Conservation (phyloP, 768 basidiomycete genomes). For the Suillus brevipes region DNA sequence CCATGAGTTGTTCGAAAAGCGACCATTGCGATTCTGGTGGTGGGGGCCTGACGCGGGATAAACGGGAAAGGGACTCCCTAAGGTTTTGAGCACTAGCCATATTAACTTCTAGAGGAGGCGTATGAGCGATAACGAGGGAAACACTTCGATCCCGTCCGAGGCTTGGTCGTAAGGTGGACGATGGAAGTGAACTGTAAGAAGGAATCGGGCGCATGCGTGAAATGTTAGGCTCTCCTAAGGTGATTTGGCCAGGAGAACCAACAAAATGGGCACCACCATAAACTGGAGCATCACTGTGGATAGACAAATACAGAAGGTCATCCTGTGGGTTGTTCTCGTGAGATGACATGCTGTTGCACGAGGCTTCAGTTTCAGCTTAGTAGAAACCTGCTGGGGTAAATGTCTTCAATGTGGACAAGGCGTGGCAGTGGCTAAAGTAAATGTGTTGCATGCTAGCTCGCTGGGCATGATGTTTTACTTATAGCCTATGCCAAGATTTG, state of each 20-base stretch:
- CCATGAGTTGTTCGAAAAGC: slow-evolving; percentile 70
- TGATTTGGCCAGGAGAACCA: slow-evolving; percentile 29
- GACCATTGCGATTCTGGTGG: slow-evolving; percentile 53
- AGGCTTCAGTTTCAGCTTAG: not conserved
- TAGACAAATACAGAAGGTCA: slow-evolving; percentile 7
- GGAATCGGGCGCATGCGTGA: slow-evolving; percentile 17
- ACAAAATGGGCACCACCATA: slow-evolving; percentile 12
- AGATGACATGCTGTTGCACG: not conserved
- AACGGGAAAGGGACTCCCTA: slow-evolving; percentile 13
- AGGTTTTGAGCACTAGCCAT: slow-evolving; percentile 20
- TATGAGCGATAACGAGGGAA: slow-evolving; percentile 12
- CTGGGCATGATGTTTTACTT: not conserved
- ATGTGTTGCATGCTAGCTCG: not conserved
- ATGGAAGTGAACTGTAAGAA: slow-evolving; percentile 15
- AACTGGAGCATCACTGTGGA: slow-evolving; percentile 13
- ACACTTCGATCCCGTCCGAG: slow-evolving; percentile 12
- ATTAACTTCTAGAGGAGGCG: slow-evolving; percentile 14
- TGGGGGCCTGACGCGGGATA: slow-evolving; percentile 10
- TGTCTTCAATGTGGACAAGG: not conserved
- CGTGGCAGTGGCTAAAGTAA: not conserved
- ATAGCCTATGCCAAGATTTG: not conserved
- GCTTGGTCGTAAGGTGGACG: slow-evolving; percentile 3
- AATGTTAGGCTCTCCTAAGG: slow-evolving; percentile 16
- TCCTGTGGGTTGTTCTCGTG: not conserved
- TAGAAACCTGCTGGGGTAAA: not conserved